These are phyloP conservation scores for Edaphochlamys debaryana DNA, from an alignment of 139 green algal species.

Conservation along the genomic window DNA sequence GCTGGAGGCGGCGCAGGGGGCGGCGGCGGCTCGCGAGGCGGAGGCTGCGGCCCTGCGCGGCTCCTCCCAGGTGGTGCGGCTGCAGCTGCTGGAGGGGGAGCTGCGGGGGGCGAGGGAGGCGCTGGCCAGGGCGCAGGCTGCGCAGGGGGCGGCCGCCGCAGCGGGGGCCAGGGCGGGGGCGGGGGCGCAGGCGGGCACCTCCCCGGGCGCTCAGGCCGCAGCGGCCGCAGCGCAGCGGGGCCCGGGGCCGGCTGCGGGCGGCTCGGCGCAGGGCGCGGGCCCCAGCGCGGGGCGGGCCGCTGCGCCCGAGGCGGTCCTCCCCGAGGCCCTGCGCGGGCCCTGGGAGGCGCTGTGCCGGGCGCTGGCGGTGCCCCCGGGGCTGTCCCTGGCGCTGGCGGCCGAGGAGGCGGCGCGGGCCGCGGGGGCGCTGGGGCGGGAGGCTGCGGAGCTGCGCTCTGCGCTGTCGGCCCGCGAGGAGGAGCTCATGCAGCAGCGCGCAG, in stretches of 20 bases:
- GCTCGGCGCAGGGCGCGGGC: neutral
- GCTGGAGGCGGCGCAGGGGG: conserved; percentile 15
- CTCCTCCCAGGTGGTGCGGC: conserved; percentile 12
- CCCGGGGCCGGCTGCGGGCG: no score
- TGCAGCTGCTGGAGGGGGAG: conserved; percentile 40
- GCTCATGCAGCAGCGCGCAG: conserved; percentile 37
- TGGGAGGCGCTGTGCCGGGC: neutral
- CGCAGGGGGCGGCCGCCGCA: no score
- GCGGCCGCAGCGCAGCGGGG: no score
- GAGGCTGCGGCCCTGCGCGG: conserved; percentile 11
- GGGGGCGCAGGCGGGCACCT: no score
- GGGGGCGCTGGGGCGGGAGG: conserved; percentile 2
- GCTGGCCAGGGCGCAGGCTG: conserved; percentile 11
- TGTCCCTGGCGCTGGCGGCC: conserved; percentile 4
- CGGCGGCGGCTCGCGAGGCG: neutral
- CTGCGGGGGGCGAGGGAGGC: conserved; percentile 6
- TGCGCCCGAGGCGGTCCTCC: neutral
- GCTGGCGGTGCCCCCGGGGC: neutral
- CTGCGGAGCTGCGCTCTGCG: neutral
- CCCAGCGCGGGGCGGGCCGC: neutral
- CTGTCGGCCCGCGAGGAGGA: neutral
- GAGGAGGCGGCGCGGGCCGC: conserved; percentile 6
- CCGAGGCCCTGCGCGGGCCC: neutral
- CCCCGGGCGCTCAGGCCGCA: no score
- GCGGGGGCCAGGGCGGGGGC: no score